Conservation (phyloP, 2,329 filamentous ascomycete species). For the Chrysoporthe austroafricana region DNA sequence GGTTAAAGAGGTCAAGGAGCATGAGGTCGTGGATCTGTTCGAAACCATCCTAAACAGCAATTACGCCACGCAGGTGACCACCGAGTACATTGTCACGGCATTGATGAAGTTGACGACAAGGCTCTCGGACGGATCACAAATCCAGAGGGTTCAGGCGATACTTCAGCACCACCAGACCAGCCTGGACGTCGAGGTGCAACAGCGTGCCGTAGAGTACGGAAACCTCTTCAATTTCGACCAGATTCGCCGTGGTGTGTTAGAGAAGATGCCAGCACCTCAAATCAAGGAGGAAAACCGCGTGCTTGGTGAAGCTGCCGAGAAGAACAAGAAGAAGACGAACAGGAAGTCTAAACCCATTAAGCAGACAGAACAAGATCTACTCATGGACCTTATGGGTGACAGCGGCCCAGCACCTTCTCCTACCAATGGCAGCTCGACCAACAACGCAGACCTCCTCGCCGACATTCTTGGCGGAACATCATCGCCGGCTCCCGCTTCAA, state of each 20-base stretch:
- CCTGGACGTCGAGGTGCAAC: conserved; percentile 93
- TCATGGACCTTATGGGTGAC: conserved; percentile 91
- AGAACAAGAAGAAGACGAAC: conserved; percentile 66
- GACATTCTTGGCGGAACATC: conserved; percentile 82
- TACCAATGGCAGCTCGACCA: conserved; percentile 59
- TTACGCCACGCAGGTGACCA: conserved; percentile 87
- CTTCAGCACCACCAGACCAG: conserved; percentile 80
- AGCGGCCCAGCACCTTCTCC: conserved; percentile 60
- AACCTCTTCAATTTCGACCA: conserved; percentile 93
- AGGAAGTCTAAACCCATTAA: conserved; percentile 78
- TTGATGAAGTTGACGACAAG: conserved; percentile 94
- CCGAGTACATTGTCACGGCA: conserved; percentile 94
- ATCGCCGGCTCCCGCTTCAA: conserved; percentile 48
- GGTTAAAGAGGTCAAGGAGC: conserved; percentile 78
- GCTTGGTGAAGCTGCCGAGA: conserved; percentile 74
- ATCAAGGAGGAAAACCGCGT: conserved; percentile 95
- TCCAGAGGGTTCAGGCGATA: conserved; percentile 81
- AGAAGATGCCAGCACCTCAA: conserved; percentile 97
- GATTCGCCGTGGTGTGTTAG: conserved; percentile 85
- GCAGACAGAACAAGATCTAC: conserved; percentile 86
- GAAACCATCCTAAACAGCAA: conserved; percentile 90
- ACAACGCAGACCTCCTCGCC: conserved; percentile 84
- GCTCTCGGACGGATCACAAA: conserved; percentile 79
- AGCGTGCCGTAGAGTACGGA: conserved; percentile 91
- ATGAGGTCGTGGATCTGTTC: conserved; percentile 92